These are phyloP conservation scores for Avena insularis DNA, from an alignment of 176 grass and related monocot genomes.

Conservation along the genomic window DNA sequence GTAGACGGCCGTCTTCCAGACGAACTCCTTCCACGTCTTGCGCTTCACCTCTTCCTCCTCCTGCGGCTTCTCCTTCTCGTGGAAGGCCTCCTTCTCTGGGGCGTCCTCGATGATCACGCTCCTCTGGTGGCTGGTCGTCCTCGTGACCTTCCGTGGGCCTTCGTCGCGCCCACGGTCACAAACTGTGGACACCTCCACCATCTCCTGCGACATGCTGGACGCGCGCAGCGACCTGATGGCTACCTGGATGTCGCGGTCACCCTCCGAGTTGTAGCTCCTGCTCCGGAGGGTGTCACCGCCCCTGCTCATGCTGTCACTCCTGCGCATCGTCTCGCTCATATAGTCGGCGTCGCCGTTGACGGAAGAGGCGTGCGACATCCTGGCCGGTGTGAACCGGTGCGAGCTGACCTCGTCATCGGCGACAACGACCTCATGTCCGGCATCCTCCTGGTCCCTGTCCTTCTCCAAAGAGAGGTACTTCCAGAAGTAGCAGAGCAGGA, in stretches of 20 bases:
- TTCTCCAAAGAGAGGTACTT: slow-evolving; percentile 62
- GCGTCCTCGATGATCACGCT: slow-evolving; percentile 59
- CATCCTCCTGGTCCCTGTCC: slow-evolving; percentile 22
- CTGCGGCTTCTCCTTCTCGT: slow-evolving; percentile 38
- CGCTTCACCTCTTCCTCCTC: slow-evolving; percentile 34
- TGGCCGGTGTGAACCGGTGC: slow-evolving; percentile 85
- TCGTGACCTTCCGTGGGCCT: slow-evolving; percentile 53
- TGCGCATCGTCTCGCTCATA: slow-evolving; percentile 42
- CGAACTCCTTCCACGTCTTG: slow-evolving; percentile 70
- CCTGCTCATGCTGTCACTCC: slow-evolving; percentile 49
- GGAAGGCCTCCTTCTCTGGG: slow-evolving; percentile 20
- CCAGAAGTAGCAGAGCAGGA: slow-evolving; percentile 84
- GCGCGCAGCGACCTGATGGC: slow-evolving; percentile 46
- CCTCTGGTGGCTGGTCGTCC: slow-evolving; percentile 58
- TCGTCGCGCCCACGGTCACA: slow-evolving; percentile 43
- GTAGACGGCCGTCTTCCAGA: slow-evolving; percentile 83
- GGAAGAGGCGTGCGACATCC: slow-evolving; percentile 75
- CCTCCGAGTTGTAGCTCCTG: slow-evolving; percentile 69
- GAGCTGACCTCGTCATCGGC: slow-evolving; percentile 77
- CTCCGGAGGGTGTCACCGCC: slow-evolving; percentile 49
- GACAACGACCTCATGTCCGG: slow-evolving; percentile 48
- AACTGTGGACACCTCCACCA: slow-evolving; percentile 61
- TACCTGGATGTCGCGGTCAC: slow-evolving; percentile 67
- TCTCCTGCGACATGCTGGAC: slow-evolving; percentile 60
- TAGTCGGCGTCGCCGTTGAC: slow-evolving; percentile 48